A percentile compares a stretch with the other conserved stretches of the same genome.
These are phyloP conservation scores for Fusarium proliferatum DNA, from an alignment of 2,329 filamentous ascomycete species.

Conservation along the genomic window DNA sequence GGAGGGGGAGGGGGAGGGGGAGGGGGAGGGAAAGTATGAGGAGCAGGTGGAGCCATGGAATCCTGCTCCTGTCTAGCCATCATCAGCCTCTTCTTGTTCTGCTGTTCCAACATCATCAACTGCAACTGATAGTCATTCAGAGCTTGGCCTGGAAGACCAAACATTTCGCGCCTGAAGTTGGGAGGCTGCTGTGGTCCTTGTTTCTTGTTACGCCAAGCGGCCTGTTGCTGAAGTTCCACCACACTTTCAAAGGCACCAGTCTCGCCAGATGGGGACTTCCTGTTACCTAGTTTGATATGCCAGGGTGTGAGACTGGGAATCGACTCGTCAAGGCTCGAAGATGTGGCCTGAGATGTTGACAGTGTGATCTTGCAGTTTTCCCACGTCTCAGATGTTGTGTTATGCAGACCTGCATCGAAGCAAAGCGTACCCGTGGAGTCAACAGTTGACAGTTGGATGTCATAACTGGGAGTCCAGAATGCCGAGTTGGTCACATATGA, in stretches of 20 bases:
- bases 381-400: slow-evolving; percentile 73
- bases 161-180: slow-evolving; percentile 11
- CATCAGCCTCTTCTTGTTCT: slow-evolving; percentile 86
- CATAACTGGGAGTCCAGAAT: slow-evolving; percentile 71
- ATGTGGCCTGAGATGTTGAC: slow-evolving; percentile 71
- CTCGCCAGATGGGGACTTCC: slow-evolving; percentile 20
- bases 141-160: background rate
- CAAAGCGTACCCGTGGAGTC: slow-evolving; percentile 63
- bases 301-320: slow-evolving; percentile 67
- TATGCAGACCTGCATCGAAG: slow-evolving; percentile 72
- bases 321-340: slow-evolving; percentile 64
- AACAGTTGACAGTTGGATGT: slow-evolving; percentile 69
- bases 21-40: background rate
- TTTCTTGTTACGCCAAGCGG: slow-evolving; percentile 45
- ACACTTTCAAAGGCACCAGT: slow-evolving; percentile 52
- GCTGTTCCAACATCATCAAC: slow-evolving; percentile 85
- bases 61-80: slow-evolving; percentile 87
- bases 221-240: slow-evolving; percentile 52
- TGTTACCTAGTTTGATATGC: slow-evolving; percentile 62
- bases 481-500: slow-evolving; percentile 69
- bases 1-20: background rate
- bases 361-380: slow-evolving; percentile 68
- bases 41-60: background rate
- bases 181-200: slow-evolving; percentile 53
- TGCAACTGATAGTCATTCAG: slow-evolving; percentile 82